phyloP scores from a whole-genome alignment of 345 rosid genomes.

The Salix caprea region DNA sequence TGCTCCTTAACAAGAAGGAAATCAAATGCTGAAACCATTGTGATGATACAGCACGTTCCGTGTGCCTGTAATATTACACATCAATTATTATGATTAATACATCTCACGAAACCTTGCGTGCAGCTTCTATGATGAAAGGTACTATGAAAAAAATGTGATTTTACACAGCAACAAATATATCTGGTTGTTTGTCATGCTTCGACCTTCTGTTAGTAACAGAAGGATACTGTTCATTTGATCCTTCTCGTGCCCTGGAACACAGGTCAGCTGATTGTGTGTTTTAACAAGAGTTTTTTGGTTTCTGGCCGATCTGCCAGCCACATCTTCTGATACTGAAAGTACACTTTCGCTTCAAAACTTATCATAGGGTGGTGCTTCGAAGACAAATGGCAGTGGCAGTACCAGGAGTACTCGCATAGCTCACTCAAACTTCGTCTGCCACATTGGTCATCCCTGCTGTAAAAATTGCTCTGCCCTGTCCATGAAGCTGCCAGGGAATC shows the following conservation, averaged over 20 bases:
- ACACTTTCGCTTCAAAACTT: too few relatives aligned
- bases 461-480: constrained; percentile 61
- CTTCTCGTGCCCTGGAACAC: too few relatives aligned
- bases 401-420: neutral
- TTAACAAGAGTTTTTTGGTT: neutral
- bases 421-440: constrained; percentile 11
- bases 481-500: constrained; percentile 55
- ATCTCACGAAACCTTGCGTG: too few relatives aligned
- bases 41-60: too few relatives aligned
- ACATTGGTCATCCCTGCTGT: constrained; percentile 24
- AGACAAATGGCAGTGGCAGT: neutral
- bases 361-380: too few relatives aligned
- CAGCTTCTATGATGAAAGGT: too few relatives aligned
- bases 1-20: too few relatives aligned
- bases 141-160: neutral
- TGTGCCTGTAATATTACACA: too few relatives aligned
- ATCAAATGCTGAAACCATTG: too few relatives aligned
- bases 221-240: neutral
- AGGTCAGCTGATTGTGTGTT: too few relatives aligned
- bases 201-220: neutral
- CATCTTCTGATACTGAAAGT: neutral
- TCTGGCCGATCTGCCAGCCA: too few relatives aligned
- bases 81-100: too few relatives aligned
- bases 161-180: neutral
- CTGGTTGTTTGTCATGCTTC: neutral